Evolutionary conservation across 805 yeast genomes (phyloP).

Genomic region (Ascoidea asiatica): DNA sequence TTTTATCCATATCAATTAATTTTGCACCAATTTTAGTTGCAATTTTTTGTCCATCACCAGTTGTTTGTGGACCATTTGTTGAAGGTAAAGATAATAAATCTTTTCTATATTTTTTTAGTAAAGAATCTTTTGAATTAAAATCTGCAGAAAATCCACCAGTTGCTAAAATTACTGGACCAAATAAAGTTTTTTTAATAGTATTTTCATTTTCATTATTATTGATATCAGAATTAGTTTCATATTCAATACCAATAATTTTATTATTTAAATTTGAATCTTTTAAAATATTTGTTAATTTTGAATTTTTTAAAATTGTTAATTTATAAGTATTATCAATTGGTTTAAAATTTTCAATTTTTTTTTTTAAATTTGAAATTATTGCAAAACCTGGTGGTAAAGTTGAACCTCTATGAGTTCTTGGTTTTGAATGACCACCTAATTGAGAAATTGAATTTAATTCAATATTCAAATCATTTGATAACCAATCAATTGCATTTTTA

Average conservation of each 20-base stretch:
- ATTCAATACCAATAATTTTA: slow-evolving; percentile 29
- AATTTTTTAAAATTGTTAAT: slow-evolving; percentile 24
- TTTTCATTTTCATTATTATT: slow-evolving; percentile 17
- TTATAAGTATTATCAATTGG: slow-evolving; percentile 10
- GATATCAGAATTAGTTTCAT: no score
- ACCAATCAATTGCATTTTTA: slow-evolving; percentile 21
- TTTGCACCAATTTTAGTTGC: slow-evolving; percentile 33
- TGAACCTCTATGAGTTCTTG: slow-evolving; percentile 29
- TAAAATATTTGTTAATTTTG: slow-evolving; percentile 23
- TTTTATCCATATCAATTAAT: slow-evolving; percentile 41
- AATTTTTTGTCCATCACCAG: slow-evolving; percentile 47
- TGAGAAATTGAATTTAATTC: slow-evolving; percentile 21
- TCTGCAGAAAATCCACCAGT: slow-evolving; percentile 48
- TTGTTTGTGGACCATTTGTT: slow-evolving; percentile 40
- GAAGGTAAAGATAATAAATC: slow-evolving; percentile 33
- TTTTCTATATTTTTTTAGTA: slow-evolving; percentile 30
- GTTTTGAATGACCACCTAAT: slow-evolving; percentile 26
- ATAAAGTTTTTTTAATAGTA: slow-evolving; percentile 14
- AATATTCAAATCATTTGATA: slow-evolving; percentile 16
- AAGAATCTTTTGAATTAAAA: slow-evolving; percentile 20
- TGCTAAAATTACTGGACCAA: slow-evolving; percentile 30
- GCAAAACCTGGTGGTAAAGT: slow-evolving; percentile 48
- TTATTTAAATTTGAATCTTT: slow-evolving; percentile 13
- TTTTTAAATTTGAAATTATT: slow-evolving; percentile 32
- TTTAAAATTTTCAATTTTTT: slow-evolving; percentile 17